phyloP scores from a whole-genome alignment of 768 basidiomycete species.

The Russula sp. region DNA sequence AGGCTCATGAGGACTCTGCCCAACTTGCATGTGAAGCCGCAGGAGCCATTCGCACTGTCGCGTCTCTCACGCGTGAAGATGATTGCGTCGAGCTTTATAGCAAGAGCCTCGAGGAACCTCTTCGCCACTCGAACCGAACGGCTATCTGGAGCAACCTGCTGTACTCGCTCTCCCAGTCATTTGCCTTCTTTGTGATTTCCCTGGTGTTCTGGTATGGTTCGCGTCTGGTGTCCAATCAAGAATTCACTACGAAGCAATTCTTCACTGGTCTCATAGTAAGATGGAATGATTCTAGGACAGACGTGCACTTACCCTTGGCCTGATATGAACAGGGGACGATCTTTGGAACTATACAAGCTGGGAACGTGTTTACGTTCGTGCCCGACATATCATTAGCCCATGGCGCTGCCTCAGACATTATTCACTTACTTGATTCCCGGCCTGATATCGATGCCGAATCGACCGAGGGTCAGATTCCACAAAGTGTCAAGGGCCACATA shows the following conservation, averaged over 20 bases:
- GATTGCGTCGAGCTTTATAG: constrained; percentile 65
- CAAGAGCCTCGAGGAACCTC: constrained; percentile 64
- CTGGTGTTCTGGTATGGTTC: constrained; percentile 77
- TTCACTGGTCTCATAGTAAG: constrained; percentile 79
- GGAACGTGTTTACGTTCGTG: constrained; percentile 73
- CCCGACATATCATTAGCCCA: constrained; percentile 82
- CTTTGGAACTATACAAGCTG: constrained; percentile 80
- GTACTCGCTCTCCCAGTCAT: constrained; percentile 67
- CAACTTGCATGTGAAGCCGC: constrained; percentile 90
- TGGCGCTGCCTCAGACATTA: constrained; percentile 63
- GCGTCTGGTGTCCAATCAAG: constrained; percentile 47
- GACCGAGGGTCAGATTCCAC: constrained; percentile 48
- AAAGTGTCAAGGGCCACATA: constrained; percentile 50
- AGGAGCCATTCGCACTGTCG: constrained; percentile 83
- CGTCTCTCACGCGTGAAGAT: constrained; percentile 77
- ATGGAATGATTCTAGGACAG: background rate
- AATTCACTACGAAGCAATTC: constrained; percentile 58
- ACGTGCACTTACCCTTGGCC: background rate
- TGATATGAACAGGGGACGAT: constrained; percentile 45
- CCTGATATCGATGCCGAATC: constrained; percentile 79
- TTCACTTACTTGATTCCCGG: constrained; percentile 61
- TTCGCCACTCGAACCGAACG: constrained; percentile 53
- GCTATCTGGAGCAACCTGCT: constrained; percentile 57
- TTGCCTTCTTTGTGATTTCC: constrained; percentile 73
- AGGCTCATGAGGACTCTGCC: constrained; percentile 68